A percentile compares a stretch with the other conserved stretches of the same genome.
Conservation (phyloP, 164 flowering plant species). For the Hamamelis virginiana region DNA sequence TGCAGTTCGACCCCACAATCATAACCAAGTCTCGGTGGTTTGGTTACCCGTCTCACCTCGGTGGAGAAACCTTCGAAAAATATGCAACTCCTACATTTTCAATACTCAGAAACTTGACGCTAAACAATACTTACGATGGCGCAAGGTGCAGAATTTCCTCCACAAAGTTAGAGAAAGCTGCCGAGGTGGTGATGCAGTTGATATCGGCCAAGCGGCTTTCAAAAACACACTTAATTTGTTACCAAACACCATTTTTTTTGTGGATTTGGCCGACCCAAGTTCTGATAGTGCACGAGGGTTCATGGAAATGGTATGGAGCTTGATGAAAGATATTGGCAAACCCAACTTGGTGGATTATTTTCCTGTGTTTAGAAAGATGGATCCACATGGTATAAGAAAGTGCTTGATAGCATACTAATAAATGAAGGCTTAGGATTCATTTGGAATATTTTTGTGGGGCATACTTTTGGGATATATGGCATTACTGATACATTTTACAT, state of each 20-base stretch:
- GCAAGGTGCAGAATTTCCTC: slow-evolving; percentile 20
- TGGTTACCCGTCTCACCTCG: slow-evolving; percentile 4
- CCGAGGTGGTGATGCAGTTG: slow-evolving; percentile 18
- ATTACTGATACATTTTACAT: no score
- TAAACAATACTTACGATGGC: slow-evolving; percentile 5
- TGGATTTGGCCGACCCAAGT: slow-evolving; percentile 20
- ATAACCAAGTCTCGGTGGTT: slow-evolving; percentile 3
- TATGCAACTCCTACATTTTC: slow-evolving; percentile 16
- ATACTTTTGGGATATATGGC: slow-evolving; percentile 3
- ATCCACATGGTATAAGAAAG: slow-evolving; percentile 19
- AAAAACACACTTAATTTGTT: slow-evolving; percentile 20
- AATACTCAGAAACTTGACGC: slow-evolving; percentile 18
- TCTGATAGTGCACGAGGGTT: slow-evolving; percentile 9
- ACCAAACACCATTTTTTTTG: slow-evolving; percentile 29
- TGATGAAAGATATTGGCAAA: slow-evolving; percentile 22
- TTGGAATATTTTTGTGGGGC: background rate
- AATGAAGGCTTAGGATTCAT: no score
- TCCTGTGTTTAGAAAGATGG: slow-evolving; percentile 17
- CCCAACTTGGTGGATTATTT: slow-evolving; percentile 23
- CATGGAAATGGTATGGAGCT: slow-evolving; percentile 9
- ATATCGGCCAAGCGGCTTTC: slow-evolving; percentile 27
- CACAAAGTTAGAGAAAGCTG: background rate
- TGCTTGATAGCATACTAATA: background rate
- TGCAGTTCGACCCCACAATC: background rate
- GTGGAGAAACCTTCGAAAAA: slow-evolving; percentile 18